phyloP scores from a whole-genome alignment of 164 flowering plant genomes.

The Vitis rotundifolia region DNA sequence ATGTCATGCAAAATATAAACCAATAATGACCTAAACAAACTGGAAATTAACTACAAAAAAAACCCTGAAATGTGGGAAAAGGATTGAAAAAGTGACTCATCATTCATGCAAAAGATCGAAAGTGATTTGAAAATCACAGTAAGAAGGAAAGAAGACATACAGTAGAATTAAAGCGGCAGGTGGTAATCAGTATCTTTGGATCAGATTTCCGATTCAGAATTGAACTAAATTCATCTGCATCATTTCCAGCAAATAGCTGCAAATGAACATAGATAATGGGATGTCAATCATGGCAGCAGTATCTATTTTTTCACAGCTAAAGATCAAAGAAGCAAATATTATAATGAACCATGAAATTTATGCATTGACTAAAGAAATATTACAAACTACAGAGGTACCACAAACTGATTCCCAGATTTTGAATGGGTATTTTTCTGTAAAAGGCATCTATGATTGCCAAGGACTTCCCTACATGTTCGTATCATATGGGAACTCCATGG shows the following conservation, averaged over 20 bases:
- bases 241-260: constrained; percentile 86
- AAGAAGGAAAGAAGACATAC: constrained; percentile 38
- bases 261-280: constrained; percentile 1
- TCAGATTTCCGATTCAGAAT: constrained; percentile 47
- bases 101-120: neutral
- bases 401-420: no score
- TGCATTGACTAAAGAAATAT: no score
- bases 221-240: constrained; percentile 83
- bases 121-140: neutral
- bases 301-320: neutral
- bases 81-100: neutral
- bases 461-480: no score
- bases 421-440: no score
- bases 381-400: no score
- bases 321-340: neutral
- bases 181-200: constrained; percentile 87
- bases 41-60: neutral
- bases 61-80: neutral
- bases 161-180: constrained; percentile 81
- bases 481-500: no score
- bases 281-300: no score
- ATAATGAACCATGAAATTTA: neutral
- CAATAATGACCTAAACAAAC: neutral
- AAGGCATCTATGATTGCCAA: no score
- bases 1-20: constrained; percentile 10